Evolutionary conservation across 2,329 filamentous ascomycete species (phyloP).

Genomic region (Ophiostoma quercus): DNA sequence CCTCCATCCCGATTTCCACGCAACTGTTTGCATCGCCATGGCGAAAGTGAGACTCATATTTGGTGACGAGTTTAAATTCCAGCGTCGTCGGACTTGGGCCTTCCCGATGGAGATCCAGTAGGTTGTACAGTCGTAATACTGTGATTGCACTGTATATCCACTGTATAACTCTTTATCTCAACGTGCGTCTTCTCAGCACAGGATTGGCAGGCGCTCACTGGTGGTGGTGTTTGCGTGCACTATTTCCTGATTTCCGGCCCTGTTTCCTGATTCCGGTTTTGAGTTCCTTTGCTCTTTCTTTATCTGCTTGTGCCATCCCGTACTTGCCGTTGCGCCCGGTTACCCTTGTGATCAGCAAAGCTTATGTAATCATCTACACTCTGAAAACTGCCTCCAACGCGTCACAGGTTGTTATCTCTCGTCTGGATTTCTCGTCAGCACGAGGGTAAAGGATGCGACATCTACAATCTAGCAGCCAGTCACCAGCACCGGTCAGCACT

Average conservation of each 20-base stretch:
- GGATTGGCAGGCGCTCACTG: not conserved
- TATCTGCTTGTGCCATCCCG: not conserved
- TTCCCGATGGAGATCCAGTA: not conserved
- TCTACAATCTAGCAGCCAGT: not conserved
- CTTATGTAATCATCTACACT: not conserved
- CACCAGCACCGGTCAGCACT: not conserved
- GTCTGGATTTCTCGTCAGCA: not conserved
- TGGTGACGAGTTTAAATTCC: not conserved
- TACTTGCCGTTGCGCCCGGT: not conserved
- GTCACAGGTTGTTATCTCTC: not conserved
- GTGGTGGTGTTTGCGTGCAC: not conserved
- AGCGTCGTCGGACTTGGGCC: not conserved
- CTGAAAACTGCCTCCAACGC: not conserved
- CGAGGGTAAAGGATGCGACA: not conserved
- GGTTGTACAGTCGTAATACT: not conserved
- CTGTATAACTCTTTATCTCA: not conserved
- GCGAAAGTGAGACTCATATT: slow-evolving; percentile 1
- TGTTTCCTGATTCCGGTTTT: not conserved
- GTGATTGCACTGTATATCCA: not conserved
- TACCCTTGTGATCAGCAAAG: not conserved
- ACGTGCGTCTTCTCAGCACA: not conserved
- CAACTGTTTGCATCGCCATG: not conserved
- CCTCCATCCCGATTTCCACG: not conserved
- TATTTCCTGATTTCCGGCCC: not conserved
- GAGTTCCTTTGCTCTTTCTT: not conserved